Percentiles rank a stretch among this genome's conserved stretches.
These are phyloP conservation scores for Hemileccinum impolitum DNA, from an alignment of 768 basidiomycete species.

Conservation along the genomic window DNA sequence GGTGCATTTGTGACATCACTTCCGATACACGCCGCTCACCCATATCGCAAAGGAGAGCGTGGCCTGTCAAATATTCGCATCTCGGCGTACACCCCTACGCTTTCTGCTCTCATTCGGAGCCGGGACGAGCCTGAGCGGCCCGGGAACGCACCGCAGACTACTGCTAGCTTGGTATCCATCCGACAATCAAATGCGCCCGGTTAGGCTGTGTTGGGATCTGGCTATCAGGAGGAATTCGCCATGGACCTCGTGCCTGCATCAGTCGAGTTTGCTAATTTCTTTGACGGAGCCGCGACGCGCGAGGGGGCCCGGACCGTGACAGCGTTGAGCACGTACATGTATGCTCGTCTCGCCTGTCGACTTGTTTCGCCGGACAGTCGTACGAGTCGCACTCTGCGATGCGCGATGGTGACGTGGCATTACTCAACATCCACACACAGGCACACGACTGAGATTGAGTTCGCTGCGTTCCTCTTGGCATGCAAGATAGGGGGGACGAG, in stretches of 20 bases:
- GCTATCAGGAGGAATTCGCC: slow-evolving; percentile 15
- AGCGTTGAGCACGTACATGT: slow-evolving; percentile 13
- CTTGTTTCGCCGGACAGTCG: slow-evolving; percentile 4
- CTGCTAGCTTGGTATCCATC: slow-evolving; percentile 14
- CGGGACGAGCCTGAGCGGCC: too few relatives aligned
- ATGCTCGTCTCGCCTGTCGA: slow-evolving; percentile 28
- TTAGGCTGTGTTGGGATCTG: not conserved
- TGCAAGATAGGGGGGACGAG: slow-evolving; percentile 27
- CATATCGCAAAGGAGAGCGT: slow-evolving; percentile 7
- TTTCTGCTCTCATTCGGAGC: slow-evolving; percentile 26
- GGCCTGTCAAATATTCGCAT: too few relatives aligned
- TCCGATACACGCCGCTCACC: slow-evolving; percentile 30
- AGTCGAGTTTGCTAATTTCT: slow-evolving; percentile 8
- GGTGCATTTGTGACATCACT: slow-evolving; percentile 19
- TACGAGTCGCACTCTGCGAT: slow-evolving; percentile 20
- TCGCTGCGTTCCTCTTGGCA: slow-evolving; percentile 32
- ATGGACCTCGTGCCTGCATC: slow-evolving; percentile 10
- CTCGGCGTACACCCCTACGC: slow-evolving; percentile 31
- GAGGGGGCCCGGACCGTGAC: slow-evolving; percentile 6
- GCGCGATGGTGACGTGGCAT: slow-evolving; percentile 15
- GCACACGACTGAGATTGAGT: slow-evolving; percentile 6
- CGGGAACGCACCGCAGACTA: not conserved
- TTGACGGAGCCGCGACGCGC: slow-evolving; percentile 11
- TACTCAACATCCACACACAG: slow-evolving; percentile 20
- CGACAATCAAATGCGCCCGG: slow-evolving; percentile 16